Evolutionary conservation across 768 basidiomycete species (phyloP), one percentile per base, ranked within the genome.

Genomic region (Suillus subluteus): DNA sequence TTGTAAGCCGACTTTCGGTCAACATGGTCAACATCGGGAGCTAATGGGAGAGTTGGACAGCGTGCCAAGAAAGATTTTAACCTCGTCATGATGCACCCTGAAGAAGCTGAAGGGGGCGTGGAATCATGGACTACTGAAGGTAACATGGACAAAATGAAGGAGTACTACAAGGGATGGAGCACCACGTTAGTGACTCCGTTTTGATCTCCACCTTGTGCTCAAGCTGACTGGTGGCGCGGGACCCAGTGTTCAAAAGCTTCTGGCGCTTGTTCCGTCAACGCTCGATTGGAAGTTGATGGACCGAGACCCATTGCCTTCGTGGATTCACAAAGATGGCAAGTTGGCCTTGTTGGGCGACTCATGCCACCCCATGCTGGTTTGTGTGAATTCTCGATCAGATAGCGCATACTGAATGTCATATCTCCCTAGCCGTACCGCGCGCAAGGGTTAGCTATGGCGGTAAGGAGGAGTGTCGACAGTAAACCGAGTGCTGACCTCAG

Each of bases 361-460:
- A 0, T 86, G 85, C 56, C 87, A 88, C 71, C 83, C 87, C 1
- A 87, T 87, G 84, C 76, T 87, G 40, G 77, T 79, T 58, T 54
- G 78, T 37, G 18, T 35, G 18, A 21, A 43, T 61, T 61, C 38
- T 6, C 18, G 26, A 11, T 40, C 0, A 1, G 52, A 9, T 18
- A 23, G 54, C 30, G 1, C 18, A 41, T 40, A 35, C 7, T 37
- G 41, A 38, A 8, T 65, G 13, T 63, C n/a, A 23, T n/a, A 5
- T 16, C 46, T 23, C 4, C 62, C 30, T 65, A 80, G 83, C 86
- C 86, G 2, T 86, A 87, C 68, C 79, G 82, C 15, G 86, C 85
- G 0, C 86, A 87, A 72, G 86, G 86, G 6, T 80, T 84, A 35
- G 84, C 86, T 11, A 85, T 87, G 79, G 86, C 86, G 40, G 81